Evolutionary conservation across 2,329 filamentous ascomycete species (phyloP), one percentile per base, ranked within the genome.

Genomic region (Triangularia setosa): DNA sequence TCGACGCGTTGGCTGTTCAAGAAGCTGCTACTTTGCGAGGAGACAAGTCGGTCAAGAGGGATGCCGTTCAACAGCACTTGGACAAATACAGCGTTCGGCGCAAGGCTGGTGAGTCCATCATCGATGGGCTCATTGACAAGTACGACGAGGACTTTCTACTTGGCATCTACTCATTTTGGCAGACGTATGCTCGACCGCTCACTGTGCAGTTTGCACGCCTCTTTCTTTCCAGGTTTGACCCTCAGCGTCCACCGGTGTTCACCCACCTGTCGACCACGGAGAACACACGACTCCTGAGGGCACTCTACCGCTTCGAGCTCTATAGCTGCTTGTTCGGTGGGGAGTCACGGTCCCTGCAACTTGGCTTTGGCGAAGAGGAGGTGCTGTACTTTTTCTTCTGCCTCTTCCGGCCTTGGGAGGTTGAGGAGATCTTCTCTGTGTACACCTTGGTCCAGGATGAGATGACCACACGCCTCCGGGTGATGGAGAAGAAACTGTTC

Each of bases 281-380:
- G 25, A 48, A 25, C 9, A 58, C 30, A 2, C 44, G 67, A 3
- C 25, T 67, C 3, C 23, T 62, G 2, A 59, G 68, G 2, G 64
- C 64, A 6, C 33, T 69, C 6, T 69, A 68, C 48, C 67, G 68
- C 40, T 67, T 65, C 40, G 48, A 69, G 48, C 40, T 68, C n/a
- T 67, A 44, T 44, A 64, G 60, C 27, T 52, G 63, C 25, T 18
- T 68, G 12, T 63, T 66, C 21, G 60, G 30, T 14, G 14, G 8
- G 2, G 60, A 48, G 7, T 48, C n/a, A 48, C n/a, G 40, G 5
- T 5, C 8, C n/a, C 7, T 21, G 2, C 40, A 48, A 21, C 40
- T 48, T n/a, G n/a, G n/a, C 40, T 48, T 21, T n/a, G 11, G 2
- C 16, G 40, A 48, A 9, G 40, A 48, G n/a, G n/a, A 48, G n/a